Conservation (phyloP, 139 green algal genomes). For the Picochlorum sp. region DNA sequence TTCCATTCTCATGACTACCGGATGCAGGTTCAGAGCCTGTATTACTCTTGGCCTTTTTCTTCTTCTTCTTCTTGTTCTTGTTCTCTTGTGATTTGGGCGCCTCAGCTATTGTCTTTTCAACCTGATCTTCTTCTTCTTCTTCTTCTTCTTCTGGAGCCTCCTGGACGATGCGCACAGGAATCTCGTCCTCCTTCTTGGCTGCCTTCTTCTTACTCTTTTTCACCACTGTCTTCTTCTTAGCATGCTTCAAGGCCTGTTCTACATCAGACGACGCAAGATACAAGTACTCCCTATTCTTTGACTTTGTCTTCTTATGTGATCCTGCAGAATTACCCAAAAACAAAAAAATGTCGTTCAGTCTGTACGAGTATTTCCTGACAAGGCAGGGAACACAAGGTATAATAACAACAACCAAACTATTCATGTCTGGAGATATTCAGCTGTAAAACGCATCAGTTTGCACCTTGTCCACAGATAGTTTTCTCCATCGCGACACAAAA, state of each 20-base stretch:
- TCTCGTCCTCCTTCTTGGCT: constrained; percentile 1
- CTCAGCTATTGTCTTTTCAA: not conserved
- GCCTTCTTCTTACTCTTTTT: constrained; percentile 1
- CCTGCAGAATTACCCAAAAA: constrained; percentile 12
- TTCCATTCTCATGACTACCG: too few relatives aligned
- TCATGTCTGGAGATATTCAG: constrained; percentile 33
- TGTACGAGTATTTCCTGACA: constrained; percentile 16
- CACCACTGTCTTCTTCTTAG: constrained; percentile 9
- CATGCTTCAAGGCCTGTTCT: constrained; percentile 36
- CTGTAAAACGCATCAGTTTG: not conserved
- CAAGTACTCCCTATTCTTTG: constrained; percentile 52
- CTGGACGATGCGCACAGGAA: not conserved
- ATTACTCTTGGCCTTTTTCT: constrained; percentile 4
- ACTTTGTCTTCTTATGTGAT: constrained; percentile 25
- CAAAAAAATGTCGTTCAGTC: constrained; percentile 11
- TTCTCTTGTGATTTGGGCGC: not conserved
- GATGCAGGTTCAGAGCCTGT: too few relatives aligned
- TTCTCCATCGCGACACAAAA: constrained; percentile 10
- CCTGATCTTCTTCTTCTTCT: not conserved
- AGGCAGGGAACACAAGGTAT: constrained; percentile 7
- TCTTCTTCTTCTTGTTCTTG: constrained; percentile 2
- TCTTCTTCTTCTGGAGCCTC: not conserved
- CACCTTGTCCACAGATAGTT: constrained; percentile 26
- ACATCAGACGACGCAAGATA: constrained; percentile 47
- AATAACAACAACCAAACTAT: constrained; percentile 16